Evolutionary conservation across 495 filamentous ascomycete genomes (phyloP).

Genomic region (Aspergillus bertholletiae): DNA sequence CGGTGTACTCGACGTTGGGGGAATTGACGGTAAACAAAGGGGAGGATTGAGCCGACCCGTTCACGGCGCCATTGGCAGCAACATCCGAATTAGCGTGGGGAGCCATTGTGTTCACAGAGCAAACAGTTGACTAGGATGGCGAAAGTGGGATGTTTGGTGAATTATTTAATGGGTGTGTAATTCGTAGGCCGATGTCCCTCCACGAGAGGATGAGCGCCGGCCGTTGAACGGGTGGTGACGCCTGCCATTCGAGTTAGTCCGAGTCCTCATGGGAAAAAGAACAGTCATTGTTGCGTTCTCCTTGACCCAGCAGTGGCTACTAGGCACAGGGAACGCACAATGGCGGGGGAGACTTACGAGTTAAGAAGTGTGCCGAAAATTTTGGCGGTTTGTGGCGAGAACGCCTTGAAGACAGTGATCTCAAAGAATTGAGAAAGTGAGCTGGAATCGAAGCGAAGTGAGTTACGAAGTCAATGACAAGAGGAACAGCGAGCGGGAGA

Average conservation of each 20-base stretch:
- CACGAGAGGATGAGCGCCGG: conserved; percentile 88
- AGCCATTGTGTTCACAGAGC: conserved; percentile 62
- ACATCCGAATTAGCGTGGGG: conserved; percentile 76
- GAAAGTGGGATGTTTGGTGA: conserved; percentile 13
- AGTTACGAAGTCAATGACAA: conserved; percentile 7
- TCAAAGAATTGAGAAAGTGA: conserved; percentile 12
- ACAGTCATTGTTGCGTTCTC: no score
- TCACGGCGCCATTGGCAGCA: conserved; percentile 62
- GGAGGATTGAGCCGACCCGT: conserved; percentile 59
- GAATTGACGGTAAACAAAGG: conserved; percentile 84
- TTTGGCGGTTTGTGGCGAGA: conserved; percentile 45
- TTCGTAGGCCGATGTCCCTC: conserved; percentile 78
- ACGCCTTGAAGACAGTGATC: conserved; percentile 43
- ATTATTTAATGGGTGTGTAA: conserved; percentile 56
- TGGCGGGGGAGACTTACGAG: conserved; percentile 34
- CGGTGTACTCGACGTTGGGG: conserved; percentile 88
- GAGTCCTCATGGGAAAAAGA: not conserved
- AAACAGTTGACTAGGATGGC: conserved; percentile 14
- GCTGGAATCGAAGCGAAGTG: not conserved
- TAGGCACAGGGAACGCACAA: no score
- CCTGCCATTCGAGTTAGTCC: conserved; percentile 42
- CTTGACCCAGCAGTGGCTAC: no score
- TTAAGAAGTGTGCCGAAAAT: conserved; percentile 51
- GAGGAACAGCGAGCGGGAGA: conserved; percentile 1
- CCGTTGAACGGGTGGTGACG: conserved; percentile 97